Percentiles rank a stretch among this genome's conserved stretches.
phyloP scores from a whole-genome alignment of 208 protist genomes.

The Naegleria fowleri region DNA sequence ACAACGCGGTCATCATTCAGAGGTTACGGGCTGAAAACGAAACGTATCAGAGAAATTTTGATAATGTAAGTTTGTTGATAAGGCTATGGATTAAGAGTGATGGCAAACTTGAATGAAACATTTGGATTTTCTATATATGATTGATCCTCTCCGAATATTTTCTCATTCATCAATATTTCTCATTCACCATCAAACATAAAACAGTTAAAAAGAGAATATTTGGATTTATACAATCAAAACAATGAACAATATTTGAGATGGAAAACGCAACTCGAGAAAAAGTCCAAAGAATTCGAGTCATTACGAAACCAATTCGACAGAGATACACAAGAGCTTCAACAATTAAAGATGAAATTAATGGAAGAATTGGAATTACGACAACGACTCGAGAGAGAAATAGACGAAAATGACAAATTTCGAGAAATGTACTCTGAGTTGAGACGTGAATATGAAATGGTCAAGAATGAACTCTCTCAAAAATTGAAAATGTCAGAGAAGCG shows the following conservation, averaged over 20 bases:
- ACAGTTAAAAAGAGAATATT: not conserved
- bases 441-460: not conserved
- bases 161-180: not conserved
- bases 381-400: not conserved
- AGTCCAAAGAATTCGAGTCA: not conserved
- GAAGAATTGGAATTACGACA: conserved; percentile 23
- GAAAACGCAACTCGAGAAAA: not conserved
- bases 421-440: not conserved
- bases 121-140: no score
- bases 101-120: no score
- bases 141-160: no score
- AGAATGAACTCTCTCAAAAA: not conserved
- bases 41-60: conserved; percentile 2
- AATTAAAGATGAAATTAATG: not conserved
- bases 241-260: conserved; percentile 11
- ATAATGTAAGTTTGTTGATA: conserved; percentile 23
- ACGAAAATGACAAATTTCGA: not conserved
- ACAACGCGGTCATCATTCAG: not conserved
- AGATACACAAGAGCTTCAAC: not conserved
- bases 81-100: no score
- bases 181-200: not conserved
- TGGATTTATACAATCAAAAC: not conserved
- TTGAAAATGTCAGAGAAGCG: not conserved
- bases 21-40: not conserved
- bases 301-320: not conserved